phyloP scores from a whole-genome alignment of 139 green algal genomes.

The Tetraselmis striata region DNA sequence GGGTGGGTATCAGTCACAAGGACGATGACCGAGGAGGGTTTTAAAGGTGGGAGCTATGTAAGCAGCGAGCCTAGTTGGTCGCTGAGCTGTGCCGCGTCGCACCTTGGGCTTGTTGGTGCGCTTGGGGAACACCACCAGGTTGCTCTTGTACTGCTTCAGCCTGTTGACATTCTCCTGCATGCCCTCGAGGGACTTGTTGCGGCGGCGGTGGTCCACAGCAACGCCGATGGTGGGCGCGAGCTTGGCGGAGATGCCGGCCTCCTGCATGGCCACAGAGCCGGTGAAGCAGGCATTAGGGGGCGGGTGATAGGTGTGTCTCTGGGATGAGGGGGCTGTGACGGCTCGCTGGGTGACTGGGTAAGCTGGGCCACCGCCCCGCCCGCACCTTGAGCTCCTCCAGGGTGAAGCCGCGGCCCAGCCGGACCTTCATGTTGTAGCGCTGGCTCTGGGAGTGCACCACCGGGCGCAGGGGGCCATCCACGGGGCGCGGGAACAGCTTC shows the following conservation, averaged over 20 bases:
- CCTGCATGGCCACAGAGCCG: conserved; percentile 46
- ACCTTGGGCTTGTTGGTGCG: conserved; percentile 81
- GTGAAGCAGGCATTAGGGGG: background rate
- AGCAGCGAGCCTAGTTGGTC: no score
- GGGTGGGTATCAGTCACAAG: background rate
- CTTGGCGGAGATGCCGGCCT: conserved; percentile 88
- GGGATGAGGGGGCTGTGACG: background rate
- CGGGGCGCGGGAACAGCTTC: conserved; percentile 85
- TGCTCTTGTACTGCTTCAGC: conserved; percentile 95
- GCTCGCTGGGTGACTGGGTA: background rate
- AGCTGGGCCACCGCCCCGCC: background rate
- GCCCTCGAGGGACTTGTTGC: conserved; percentile 87
- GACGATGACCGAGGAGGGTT: no score
- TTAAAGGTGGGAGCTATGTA: no score
- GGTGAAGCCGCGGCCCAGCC: conserved; percentile 91
- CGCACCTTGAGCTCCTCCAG: conserved; percentile 95
- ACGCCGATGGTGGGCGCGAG: conserved; percentile 94
- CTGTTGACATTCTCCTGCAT: conserved; percentile 90
- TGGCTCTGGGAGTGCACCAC: conserved; percentile 85
- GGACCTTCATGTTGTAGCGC: conserved; percentile 94
- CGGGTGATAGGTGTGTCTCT: background rate
- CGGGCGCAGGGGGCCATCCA: conserved; percentile 77
- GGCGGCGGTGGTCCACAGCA: conserved; percentile 90
- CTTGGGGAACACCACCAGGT: conserved; percentile 93
- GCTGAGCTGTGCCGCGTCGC: background rate